Evolutionary conservation across 2,329 filamentous ascomycete species (phyloP).

Genomic region (Ophiostoma australiae): DNA sequence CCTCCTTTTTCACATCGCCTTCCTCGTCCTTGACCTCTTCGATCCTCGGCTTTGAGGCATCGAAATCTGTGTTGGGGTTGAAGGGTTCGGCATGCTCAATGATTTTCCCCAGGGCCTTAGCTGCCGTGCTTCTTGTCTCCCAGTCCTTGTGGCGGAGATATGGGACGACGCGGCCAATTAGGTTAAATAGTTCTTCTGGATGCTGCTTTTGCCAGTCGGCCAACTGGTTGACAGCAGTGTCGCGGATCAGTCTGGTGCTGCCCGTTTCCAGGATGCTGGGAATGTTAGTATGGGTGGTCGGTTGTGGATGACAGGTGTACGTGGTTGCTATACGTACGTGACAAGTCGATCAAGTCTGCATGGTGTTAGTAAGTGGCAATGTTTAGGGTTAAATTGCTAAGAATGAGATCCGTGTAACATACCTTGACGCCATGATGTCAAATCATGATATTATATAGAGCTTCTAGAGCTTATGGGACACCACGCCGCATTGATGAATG

Average conservation of each 20-base stretch:
- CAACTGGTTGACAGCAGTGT: conserved; percentile 93
- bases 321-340: conserved; percentile 60
- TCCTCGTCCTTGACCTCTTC: conserved; percentile 25
- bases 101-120: conserved; percentile 91
- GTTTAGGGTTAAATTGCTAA: neutral
- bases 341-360: conserved; percentile 75
- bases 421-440: conserved; percentile 55
- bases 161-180: conserved; percentile 88
- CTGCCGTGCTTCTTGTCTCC: conserved; percentile 91
- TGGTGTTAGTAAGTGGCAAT: conserved; percentile 31
- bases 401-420: conserved; percentile 21
- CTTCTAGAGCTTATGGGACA: conserved; percentile 24
- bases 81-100: conserved; percentile 81
- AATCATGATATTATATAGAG: conserved; percentile 32
- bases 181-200: conserved; percentile 93
- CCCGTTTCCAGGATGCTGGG: conserved; percentile 76
- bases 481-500: conserved; percentile 17
- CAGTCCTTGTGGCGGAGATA: conserved; percentile 93
- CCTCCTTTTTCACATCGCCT: conserved; percentile 46
- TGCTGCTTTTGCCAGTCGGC: conserved; percentile 98
- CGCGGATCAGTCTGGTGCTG: conserved; percentile 90
- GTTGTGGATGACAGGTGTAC: neutral
- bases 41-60: conserved; percentile 47
- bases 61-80: conserved; percentile 77
- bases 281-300: neutral